Evolutionary conservation across 805 yeast genomes (phyloP), one percentile per base, ranked within the genome.

Genomic region (Myxozyma mucilagina): DNA sequence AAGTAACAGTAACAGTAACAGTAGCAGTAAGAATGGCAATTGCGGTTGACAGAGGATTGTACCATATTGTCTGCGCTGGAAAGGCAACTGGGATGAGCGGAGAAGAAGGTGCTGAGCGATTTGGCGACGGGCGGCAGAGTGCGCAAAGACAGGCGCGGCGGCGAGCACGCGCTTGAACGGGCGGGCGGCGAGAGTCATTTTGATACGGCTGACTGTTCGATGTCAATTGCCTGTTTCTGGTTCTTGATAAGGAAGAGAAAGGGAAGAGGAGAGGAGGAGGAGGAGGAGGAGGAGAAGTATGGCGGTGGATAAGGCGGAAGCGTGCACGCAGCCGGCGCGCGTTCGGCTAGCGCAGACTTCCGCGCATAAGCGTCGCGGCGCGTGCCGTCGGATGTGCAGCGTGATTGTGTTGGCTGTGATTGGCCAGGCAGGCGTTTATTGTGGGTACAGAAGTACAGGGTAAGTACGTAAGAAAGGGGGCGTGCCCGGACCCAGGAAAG

Each of bases 131-230:
- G 48, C 20, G 48, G 29, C 31, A 8, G 48, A 44, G 20, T 34
- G n/a, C 13, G 32, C 6, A 7, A 20, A 55, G 18, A 7, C 31
- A 13, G 48, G 34, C 3, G 10, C 14, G 14, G 48, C 18, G 16
- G 18, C 60, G 13, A 56, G 7, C 8, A 44, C 47, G 48, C 41
- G 41, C 42, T 51, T 45, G 38, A 43, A n/a, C 7, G 60, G 47
- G 36, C 55, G 48, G 32, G 55, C 20, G 20, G 57, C 53, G 24
- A 47, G 41, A 13, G 63, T 32, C 18, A 42, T 38, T 43, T 59
- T 44, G 63, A 62, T 62, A n/a, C n/a, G n/a, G n/a, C n/a, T n/a
- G n/a, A n/a, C n/a, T n/a, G n/a, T n/a, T n/a, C n/a, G n/a, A n/a
- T n/a, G n/a, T n/a, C n/a, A n/a, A n/a, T n/a, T n/a, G n/a, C n/a